Conservation (phyloP, 2,329 filamentous ascomycete species). For the Ploettnerulaceae sp. region DNA sequence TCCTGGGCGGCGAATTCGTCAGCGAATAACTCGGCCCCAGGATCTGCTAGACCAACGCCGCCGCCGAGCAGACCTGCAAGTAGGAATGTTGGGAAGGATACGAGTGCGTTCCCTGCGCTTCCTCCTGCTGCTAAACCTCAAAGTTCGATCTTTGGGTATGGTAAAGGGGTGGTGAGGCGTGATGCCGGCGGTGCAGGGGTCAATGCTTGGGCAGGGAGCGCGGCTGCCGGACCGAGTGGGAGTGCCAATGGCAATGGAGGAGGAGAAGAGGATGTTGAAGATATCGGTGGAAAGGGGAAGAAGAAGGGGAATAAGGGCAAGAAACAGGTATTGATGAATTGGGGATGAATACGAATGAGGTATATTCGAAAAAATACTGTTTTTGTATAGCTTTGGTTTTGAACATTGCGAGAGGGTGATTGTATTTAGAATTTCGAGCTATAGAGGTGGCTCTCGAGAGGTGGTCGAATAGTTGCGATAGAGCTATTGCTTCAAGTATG, state of each 20-base stretch:
- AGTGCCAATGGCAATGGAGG: slow-evolving; percentile 34
- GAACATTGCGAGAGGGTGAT: not conserved
- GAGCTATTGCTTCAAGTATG: too few relatives aligned
- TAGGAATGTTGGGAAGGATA: slow-evolving; percentile 40
- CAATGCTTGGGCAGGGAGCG: slow-evolving; percentile 26
- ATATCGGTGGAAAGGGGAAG: slow-evolving; percentile 41
- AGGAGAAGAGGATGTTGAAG: slow-evolving; percentile 45
- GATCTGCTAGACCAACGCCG: slow-evolving; percentile 22
- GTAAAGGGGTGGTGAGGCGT: slow-evolving; percentile 48
- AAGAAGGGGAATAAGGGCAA: slow-evolving; percentile 57
- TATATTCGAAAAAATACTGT: not conserved
- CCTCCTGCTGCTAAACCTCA: slow-evolving; percentile 69
- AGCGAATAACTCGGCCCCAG: slow-evolving; percentile 32
- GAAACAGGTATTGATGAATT: slow-evolving; percentile 57
- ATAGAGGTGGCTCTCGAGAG: too few relatives aligned
- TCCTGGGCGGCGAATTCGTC: slow-evolving; percentile 33
- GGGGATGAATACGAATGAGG: slow-evolving; percentile 39
- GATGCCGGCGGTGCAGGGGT: slow-evolving; percentile 36
- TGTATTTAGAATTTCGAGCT: too few relatives aligned
- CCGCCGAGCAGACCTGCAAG: slow-evolving; percentile 8
- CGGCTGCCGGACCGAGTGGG: slow-evolving; percentile 20
- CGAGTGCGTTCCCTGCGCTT: slow-evolving; percentile 70
- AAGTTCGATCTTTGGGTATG: slow-evolving; percentile 59
- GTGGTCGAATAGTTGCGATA: too few relatives aligned
- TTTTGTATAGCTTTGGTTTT: not conserved